A percentile compares a stretch with the other conserved stretches of the same genome.
phyloP scores from a whole-genome alignment of 78 protist species.

The Dictyostelium firmibasis region DNA sequence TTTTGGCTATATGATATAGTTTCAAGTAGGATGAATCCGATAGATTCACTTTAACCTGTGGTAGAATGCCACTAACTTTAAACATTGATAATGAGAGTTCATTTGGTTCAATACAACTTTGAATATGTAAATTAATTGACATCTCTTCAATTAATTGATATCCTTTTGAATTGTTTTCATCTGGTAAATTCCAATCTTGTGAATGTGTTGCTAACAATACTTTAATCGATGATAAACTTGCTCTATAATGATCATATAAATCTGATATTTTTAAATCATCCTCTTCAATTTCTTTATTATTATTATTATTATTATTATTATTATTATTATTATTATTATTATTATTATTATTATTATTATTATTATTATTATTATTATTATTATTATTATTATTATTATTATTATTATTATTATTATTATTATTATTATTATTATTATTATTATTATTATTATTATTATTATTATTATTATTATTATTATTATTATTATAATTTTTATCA shows the following conservation, averaged over 20 bases:
- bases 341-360: not conserved
- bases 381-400: not conserved
- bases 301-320: not conserved
- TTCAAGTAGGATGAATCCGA: slow-evolving; percentile 24
- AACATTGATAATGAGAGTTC: slow-evolving; percentile 62
- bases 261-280: slow-evolving; percentile 34
- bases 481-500: not conserved
- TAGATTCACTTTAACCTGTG: slow-evolving; percentile 61
- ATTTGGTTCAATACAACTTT: slow-evolving; percentile 65
- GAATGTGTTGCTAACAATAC: slow-evolving; percentile 23
- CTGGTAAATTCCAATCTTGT: slow-evolving; percentile 35
- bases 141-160: slow-evolving; percentile 62
- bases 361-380: not conserved
- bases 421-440: not conserved
- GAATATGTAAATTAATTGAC: slow-evolving; percentile 61
- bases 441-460: not conserved
- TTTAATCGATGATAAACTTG: slow-evolving; percentile 46
- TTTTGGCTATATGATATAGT: slow-evolving; percentile 24
- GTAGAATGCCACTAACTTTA: slow-evolving; percentile 51
- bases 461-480: slow-evolving; percentile 4
- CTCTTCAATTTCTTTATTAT: not conserved
- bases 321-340: not conserved
- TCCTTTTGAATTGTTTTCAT: not conserved
- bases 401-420: not conserved
- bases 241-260: slow-evolving; percentile 71